A percentile compares a stretch with the other conserved stretches of the same genome.
These are phyloP conservation scores for Alternaria viburni DNA, from an alignment of 2,329 filamentous ascomycete species.

Conservation along the genomic window DNA sequence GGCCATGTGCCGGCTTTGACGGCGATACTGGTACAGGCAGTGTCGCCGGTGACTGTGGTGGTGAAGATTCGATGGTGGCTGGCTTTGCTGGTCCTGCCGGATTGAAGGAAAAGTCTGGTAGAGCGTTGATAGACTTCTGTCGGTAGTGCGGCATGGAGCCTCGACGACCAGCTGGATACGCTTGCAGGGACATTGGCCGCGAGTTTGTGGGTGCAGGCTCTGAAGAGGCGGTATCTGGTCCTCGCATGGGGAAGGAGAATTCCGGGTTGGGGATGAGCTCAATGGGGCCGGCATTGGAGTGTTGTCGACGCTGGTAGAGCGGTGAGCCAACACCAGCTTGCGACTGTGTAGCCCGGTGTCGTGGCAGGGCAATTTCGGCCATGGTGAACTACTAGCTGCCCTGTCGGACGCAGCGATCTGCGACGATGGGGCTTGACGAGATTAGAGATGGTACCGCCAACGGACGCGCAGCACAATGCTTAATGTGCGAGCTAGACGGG, in stretches of 20 bases:
- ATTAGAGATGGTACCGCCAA: conserved; percentile 37
- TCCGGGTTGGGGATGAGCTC: conserved; percentile 57
- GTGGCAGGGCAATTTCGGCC: conserved; percentile 49
- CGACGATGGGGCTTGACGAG: conserved; percentile 31
- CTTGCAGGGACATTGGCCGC: conserved; percentile 48
- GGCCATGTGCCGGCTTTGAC: conserved; percentile 62
- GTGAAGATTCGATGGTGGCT: conserved; percentile 38
- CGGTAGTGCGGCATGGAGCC: conserved; percentile 44
- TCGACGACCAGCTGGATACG: conserved; percentile 41
- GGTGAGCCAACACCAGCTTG: conserved; percentile 45
- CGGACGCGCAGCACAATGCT: conserved; percentile 28
- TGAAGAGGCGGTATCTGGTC: conserved; percentile 33
- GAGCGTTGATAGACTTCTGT: conserved; percentile 51
- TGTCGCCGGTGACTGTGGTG: conserved; percentile 48
- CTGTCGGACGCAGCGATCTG: conserved; percentile 31
- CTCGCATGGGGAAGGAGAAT: conserved; percentile 56
- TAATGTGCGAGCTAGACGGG: conserved; percentile 29
- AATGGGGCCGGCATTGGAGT: conserved; percentile 42
- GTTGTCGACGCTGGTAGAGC: conserved; percentile 45
- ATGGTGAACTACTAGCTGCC: conserved; percentile 38
- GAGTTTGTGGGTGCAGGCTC: conserved; percentile 43
- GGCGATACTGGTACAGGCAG: conserved; percentile 53
- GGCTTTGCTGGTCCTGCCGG: conserved; percentile 48
- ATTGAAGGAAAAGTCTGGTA: conserved; percentile 59
- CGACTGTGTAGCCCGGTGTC: conserved; percentile 49